Conservation (phyloP, 495 filamentous ascomycete genomes). For the Annulohypoxylon bovei region DNA sequence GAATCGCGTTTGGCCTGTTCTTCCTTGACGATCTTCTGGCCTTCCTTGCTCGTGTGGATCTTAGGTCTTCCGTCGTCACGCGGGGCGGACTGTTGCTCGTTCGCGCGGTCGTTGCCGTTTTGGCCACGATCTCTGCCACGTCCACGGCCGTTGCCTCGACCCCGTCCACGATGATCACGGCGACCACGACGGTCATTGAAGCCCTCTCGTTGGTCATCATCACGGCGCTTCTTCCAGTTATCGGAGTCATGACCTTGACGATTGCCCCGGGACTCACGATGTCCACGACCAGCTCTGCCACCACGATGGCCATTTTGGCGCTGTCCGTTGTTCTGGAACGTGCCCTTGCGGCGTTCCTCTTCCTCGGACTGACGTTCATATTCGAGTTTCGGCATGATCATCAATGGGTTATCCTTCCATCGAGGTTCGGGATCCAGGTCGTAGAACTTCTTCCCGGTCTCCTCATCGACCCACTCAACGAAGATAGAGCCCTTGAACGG, state of each 20-base stretch:
- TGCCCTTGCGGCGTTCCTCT: conserved; percentile 73
- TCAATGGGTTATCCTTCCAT: conserved; percentile 76
- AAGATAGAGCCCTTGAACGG: conserved; percentile 94
- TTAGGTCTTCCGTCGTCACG: conserved; percentile 43
- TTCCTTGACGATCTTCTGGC: conserved; percentile 41
- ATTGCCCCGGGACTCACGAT: conserved; percentile 25
- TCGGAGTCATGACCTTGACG: conserved; percentile 57
- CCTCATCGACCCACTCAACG: conserved; percentile 84
- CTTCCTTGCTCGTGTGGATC: conserved; percentile 49
- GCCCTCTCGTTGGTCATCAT: conserved; percentile 71
- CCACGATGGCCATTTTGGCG: conserved; percentile 46
- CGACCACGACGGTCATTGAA: conserved; percentile 56
- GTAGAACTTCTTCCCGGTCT: conserved; percentile 79
- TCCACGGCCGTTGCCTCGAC: conserved; percentile 45
- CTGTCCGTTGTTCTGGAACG: conserved; percentile 58
- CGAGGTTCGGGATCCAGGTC: conserved; percentile 80
- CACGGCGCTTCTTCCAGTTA: conserved; percentile 75
- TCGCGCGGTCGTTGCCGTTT: conserved; percentile 46
- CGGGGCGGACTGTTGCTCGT: conserved; percentile 44
- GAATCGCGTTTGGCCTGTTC: conserved; percentile 17
- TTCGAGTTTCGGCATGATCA: conserved; percentile 85
- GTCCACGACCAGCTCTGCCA: conserved; percentile 48
- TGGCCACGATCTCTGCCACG: conserved; percentile 52
- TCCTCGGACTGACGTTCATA: conserved; percentile 80
- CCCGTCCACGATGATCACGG: conserved; percentile 45